Percentiles rank a stretch among this genome's conserved stretches.
These are phyloP conservation scores for Yarrowia hollandica DNA, from an alignment of 805 yeast genomes.

Conservation along the genomic window DNA sequence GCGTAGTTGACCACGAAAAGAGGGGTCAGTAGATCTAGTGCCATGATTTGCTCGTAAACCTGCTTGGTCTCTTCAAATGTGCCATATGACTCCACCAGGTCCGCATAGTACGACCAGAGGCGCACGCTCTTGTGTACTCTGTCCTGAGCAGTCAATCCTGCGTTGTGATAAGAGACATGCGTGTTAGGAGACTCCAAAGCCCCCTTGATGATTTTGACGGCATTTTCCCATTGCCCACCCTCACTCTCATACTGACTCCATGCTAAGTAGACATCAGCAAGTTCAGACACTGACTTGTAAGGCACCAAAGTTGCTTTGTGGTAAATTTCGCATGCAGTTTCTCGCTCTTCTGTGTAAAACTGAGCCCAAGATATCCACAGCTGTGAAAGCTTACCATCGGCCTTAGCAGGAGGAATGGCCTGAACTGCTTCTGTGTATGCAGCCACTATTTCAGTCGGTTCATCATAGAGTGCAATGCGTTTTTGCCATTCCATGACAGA, in stretches of 20 bases:
- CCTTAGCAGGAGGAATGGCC: constrained; percentile 59
- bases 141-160: constrained; percentile 48
- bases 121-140: constrained; percentile 59
- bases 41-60: constrained; percentile 56
- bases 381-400: constrained; percentile 48
- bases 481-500: constrained; percentile 69
- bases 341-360: constrained; percentile 60
- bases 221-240: constrained; percentile 49
- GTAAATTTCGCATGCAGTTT: constrained; percentile 61
- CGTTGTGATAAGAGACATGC: constrained; percentile 42
- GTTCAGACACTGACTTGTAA: constrained; percentile 58
- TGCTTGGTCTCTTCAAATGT: constrained; percentile 43
- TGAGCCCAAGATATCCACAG: constrained; percentile 73
- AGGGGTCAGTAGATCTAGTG: constrained; percentile 68
- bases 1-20: constrained; percentile 66
- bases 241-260: constrained; percentile 73
- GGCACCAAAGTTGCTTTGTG: constrained; percentile 72
- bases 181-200: constrained; percentile 43
- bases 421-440: constrained; percentile 67
- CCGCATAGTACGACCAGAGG: constrained; percentile 75
- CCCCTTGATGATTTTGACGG: constrained; percentile 46
- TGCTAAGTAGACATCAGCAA: constrained; percentile 65
- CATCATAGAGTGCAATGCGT: constrained; percentile 52
- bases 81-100: constrained; percentile 51
- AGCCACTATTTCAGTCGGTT: constrained; percentile 48